Evolutionary conservation across 2,329 filamentous ascomycete genomes (phyloP), one percentile per base, ranked within the genome.

Genomic region (Sarocladiaceae sp.): DNA sequence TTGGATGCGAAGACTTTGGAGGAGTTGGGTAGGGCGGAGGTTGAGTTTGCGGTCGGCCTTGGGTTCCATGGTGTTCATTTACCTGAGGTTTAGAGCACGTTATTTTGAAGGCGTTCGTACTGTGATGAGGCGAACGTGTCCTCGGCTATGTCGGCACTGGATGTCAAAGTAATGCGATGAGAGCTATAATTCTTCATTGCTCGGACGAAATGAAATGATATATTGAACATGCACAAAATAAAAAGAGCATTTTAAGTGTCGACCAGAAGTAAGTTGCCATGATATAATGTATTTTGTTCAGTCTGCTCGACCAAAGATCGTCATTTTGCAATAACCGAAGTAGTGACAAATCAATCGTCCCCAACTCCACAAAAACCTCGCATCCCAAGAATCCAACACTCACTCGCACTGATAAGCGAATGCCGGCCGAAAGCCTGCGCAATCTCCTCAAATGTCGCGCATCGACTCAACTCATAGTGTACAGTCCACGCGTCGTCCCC

Each of bases 41-140:
- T 82, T 20, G 74, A 75, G 2, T 82, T 82, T 58, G 74, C 79
- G 0, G 76, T 89, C 54, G 77, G 71, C 0, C 70, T 88, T 54
- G 84, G 84, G 0, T 86, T 90, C 56, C 86, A 89, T 64, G 86
- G 86, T 0, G 61, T 74, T 13, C 80, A 84, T 54, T 55, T 66
- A 2, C 57, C 64, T 10, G 47, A 35, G 22, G 39, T 36, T 5
- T 23, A 25, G 20, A 46, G 18, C 15, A 33, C 15, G 40, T 13
- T 13, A 25, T 22, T 8, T n/a, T 22, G 23, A 25, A 42, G 22
- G 29, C 29, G 29, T n/a, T n/a, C n/a, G n/a, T n/a, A n/a, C n/a
- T n/a, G n/a, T n/a, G n/a, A n/a, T 37, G 35, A 17, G 35, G 35
- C 35, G 8, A n/a, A n/a, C n/a, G n/a, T n/a, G n/a, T n/a, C n/a